A percentile compares a stretch with the other conserved stretches of the same genome.
Evolutionary conservation across 805 yeast species (phyloP).

Genomic region (Saccharomyces mikatae): DNA sequence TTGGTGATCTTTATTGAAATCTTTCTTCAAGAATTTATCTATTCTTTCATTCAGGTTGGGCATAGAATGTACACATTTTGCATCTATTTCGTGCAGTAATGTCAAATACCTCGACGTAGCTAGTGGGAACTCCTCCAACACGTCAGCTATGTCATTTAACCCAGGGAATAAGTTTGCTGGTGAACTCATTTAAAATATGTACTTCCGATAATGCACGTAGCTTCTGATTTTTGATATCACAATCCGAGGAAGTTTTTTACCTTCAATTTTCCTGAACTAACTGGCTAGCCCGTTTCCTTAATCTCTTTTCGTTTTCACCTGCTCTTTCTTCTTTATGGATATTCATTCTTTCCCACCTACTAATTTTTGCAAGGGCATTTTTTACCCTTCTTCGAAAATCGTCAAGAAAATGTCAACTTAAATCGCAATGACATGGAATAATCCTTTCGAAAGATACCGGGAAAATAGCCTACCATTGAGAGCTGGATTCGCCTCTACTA

Average conservation of each 20-base stretch:
- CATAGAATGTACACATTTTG: constrained; percentile 72
- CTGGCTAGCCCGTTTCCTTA: neutral
- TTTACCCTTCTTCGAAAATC: neutral
- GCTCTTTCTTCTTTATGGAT: neutral
- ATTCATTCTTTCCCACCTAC: neutral
- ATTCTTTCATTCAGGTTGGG: constrained; percentile 50
- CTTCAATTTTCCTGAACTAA: neutral
- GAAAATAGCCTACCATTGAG: neutral
- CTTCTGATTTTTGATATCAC: neutral
- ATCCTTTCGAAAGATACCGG: neutral
- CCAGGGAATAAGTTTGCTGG: constrained; percentile 66
- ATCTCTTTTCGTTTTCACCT: neutral
- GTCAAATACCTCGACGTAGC: constrained; percentile 83
- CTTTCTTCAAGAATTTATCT: constrained; percentile 14
- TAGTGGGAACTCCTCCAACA: constrained; percentile 79
- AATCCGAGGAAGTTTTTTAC: neutral
- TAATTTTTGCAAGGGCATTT: neutral
- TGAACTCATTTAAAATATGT: constrained; percentile 15
- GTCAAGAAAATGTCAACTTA: neutral
- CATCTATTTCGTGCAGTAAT: constrained; percentile 84
- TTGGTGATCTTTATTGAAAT: neutral
- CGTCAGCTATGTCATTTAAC: constrained; percentile 83
- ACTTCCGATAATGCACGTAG: neutral
- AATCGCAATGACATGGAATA: neutral
- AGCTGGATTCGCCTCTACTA: too few relatives aligned